Evolutionary conservation across 1,139 yeast genomes (phyloP).

Genomic region (Geotrichum restrictum): DNA sequence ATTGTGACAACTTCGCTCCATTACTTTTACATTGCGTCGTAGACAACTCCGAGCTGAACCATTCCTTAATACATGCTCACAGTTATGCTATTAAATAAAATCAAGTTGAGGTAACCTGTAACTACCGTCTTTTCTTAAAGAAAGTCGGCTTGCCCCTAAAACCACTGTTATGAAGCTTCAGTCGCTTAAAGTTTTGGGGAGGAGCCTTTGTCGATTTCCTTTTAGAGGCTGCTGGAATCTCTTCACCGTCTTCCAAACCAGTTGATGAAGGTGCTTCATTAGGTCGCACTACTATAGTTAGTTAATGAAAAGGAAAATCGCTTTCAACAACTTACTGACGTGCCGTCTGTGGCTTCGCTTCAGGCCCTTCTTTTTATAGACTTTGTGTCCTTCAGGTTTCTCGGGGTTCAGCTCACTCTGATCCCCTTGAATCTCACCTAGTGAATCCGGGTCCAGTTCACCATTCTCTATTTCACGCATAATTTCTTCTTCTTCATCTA

Average conservation of each 20-base stretch:
- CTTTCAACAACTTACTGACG: conserved; percentile 44
- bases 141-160: conserved; percentile 24
- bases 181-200: conserved; percentile 27
- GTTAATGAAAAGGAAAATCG: not conserved
- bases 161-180: conserved; percentile 31
- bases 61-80: no score
- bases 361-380: conserved; percentile 45
- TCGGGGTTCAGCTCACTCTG: conserved; percentile 19
- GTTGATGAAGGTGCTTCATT: conserved; percentile 8
- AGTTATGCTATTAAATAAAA: not conserved
- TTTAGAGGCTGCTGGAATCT: conserved; percentile 2
- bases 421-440: conserved; percentile 23
- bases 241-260: conserved; percentile 17
- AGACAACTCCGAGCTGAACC: no score
- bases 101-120: not conserved
- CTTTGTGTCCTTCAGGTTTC: conserved; percentile 21
- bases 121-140: conserved; percentile 20
- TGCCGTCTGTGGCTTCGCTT: conserved; percentile 63
- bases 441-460: conserved; percentile 20
- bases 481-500: conserved; percentile 23
- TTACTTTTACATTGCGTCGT: no score
- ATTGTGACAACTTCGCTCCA: no score
- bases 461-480: conserved; percentile 28
- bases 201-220: conserved; percentile 14
- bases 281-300: conserved; percentile 21